Evolutionary conservation across 768 basidiomycete species (phyloP).

Genomic region (Tulasnella sp.): DNA sequence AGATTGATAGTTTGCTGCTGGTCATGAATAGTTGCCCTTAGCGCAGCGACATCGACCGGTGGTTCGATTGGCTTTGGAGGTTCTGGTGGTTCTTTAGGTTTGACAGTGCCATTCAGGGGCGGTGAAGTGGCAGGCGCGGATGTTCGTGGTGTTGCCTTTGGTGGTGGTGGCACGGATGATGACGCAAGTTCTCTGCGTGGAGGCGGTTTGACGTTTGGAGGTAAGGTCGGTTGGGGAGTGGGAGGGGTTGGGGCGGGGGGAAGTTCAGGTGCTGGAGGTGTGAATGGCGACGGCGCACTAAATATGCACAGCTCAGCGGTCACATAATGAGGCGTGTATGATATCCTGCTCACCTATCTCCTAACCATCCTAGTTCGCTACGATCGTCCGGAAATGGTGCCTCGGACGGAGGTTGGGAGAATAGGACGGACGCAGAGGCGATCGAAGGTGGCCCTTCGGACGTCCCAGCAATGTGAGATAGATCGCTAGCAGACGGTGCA

Average conservation of each 20-base stretch:
- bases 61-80: conserved; percentile 3
- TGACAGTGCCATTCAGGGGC: neutral
- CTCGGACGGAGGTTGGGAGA: conserved; percentile 42
- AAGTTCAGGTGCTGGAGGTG: no score
- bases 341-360: neutral
- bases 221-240: neutral
- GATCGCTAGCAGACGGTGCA: conserved; percentile 28
- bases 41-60: conserved; percentile 12
- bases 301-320: neutral
- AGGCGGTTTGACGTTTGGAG: neutral
- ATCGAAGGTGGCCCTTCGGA: conserved; percentile 38
- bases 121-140: conserved; percentile 23
- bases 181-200: neutral
- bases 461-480: conserved; percentile 31
- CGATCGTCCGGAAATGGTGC: conserved; percentile 19
- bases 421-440: conserved; percentile 24
- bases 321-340: neutral
- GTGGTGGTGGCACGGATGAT: neutral
- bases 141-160: neutral
- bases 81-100: neutral
- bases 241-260: no score
- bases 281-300: no score
- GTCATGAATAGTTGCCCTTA: conserved; percentile 15
- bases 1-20: conserved; percentile 63
- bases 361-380: conserved; percentile 21